Base-by-base conservation (phyloP, 2,329 filamentous ascomycete genomes). In the Lithohypha guttulata region DNA sequence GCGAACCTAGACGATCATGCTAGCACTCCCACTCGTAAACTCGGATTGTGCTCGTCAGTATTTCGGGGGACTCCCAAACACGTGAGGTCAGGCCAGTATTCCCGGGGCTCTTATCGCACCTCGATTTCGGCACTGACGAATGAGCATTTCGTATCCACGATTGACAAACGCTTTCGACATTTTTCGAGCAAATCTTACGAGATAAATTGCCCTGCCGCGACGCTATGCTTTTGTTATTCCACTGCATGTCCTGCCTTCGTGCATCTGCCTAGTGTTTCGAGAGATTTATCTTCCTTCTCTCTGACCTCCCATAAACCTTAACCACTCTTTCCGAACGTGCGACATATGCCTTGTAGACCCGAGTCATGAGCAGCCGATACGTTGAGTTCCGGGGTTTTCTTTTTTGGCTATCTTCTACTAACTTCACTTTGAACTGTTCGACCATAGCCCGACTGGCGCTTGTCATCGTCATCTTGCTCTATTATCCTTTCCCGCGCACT, bases 181-280 rank as follows among this genome's bases (percentile, higher is more conserved):
- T 20, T 39, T 37, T 19, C 5, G 14, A 39, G 26, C 35, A 39
- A 31, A 22, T 39, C 35, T 39, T 39, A 39, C 35, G 35, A 39
- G 27, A 39, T 29, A 19, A 31, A 30, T 29, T 29, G 26, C 15
- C 20, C 35, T 39, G 35, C 35, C 35, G 20, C 27, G 26, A 22
- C 35, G 35, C 35, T 39, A 39, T 35, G n/a, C 29, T 32, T 18
- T 11, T 18, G 13, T 25, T 25, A 20, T 26, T 22, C 35, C 17
- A 31, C 25, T 27, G 22, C 17, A 22, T n/a, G n/a, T n/a, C n/a
- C n/a, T n/a, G n/a, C n/a, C n/a, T n/a, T n/a, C n/a, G n/a, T n/a
- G n/a, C n/a, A n/a, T n/a, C n/a, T n/a, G n/a, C n/a, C n/a, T 27
- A 13, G 19, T 31, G 35, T 30, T 23, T 30, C 21, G 25, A 29